phyloP scores from a whole-genome alignment of 495 filamentous ascomycete genomes.

The Pseudoneurospora amorphoporcata region DNA sequence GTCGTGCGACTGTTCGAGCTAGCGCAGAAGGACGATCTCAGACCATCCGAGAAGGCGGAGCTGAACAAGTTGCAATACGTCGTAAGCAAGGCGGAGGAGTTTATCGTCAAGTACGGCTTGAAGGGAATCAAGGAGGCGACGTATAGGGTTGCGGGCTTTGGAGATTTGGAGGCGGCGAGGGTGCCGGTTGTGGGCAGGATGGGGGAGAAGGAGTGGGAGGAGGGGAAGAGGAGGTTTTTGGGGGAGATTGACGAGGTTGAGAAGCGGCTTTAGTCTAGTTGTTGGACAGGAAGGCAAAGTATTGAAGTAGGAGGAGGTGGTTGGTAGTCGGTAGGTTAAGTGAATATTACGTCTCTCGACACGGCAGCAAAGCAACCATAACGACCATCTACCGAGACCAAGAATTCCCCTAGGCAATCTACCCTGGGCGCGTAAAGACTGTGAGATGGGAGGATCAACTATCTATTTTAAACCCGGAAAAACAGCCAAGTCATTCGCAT shows the following conservation, averaged over 20 bases:
- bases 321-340: not conserved
- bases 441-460: not conserved
- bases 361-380: not conserved
- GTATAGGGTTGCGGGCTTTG: conserved; percentile 42
- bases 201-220: conserved; percentile 33
- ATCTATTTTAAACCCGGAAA: not conserved
- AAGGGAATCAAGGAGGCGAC: conserved; percentile 55
- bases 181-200: conserved; percentile 44
- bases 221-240: conserved; percentile 13
- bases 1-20: conserved; percentile 46
- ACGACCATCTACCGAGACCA: no score
- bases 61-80: conserved; percentile 43
- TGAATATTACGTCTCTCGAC: not conserved
- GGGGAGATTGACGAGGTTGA: conserved; percentile 16
- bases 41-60: conserved; percentile 22
- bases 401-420: no score
- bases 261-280: not conserved
- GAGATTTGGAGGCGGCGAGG: conserved; percentile 43
- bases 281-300: not conserved
- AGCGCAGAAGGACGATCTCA: conserved; percentile 20
- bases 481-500: not conserved
- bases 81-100: conserved; percentile 47
- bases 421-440: not conserved
- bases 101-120: conserved; percentile 45
- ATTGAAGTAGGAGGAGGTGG: not conserved